These are phyloP conservation scores for Verticillium isaacii DNA, from an alignment of 2,329 filamentous ascomycete species.

Conservation along the genomic window DNA sequence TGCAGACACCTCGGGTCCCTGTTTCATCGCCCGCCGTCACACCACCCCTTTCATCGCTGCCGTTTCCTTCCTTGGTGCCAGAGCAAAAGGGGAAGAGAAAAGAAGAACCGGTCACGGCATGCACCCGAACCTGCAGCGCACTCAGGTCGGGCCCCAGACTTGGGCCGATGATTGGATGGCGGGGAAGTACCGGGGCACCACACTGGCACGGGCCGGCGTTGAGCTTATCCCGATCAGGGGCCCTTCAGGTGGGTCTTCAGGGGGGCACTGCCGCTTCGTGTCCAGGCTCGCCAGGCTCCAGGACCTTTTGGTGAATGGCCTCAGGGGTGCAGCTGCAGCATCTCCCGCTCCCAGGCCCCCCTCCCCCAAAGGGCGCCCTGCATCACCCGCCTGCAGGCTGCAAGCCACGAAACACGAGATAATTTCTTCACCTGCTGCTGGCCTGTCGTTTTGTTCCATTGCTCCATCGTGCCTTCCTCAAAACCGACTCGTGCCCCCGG, in stretches of 20 bases:
- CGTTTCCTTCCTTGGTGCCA: neutral
- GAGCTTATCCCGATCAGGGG: conserved; percentile 1
- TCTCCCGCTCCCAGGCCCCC: too few relatives aligned
- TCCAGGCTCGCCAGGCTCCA: neutral
- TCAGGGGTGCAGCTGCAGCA: neutral
- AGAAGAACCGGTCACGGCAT: neutral
- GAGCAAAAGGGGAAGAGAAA: neutral
- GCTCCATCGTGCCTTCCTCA: neutral
- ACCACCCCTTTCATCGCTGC: neutral
- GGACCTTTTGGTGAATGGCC: neutral
- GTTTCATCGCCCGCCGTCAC: neutral
- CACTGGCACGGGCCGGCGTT: neutral
- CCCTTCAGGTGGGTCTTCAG: neutral
- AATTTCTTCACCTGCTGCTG: neutral
- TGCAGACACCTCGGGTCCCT: neutral
- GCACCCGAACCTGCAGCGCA: neutral
- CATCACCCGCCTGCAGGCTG: neutral
- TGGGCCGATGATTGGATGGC: neutral
- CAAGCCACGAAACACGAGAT: neutral
- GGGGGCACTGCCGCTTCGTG: neutral
- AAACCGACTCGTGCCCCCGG: neutral
- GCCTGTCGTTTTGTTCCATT: neutral
- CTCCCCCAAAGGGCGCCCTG: neutral
- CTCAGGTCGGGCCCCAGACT: neutral
- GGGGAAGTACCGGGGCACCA: neutral